Evolutionary conservation across 2,329 filamentous ascomycete genomes (phyloP), one percentile per base, ranked within the genome.

Genomic region (Fusarium miscanthi): DNA sequence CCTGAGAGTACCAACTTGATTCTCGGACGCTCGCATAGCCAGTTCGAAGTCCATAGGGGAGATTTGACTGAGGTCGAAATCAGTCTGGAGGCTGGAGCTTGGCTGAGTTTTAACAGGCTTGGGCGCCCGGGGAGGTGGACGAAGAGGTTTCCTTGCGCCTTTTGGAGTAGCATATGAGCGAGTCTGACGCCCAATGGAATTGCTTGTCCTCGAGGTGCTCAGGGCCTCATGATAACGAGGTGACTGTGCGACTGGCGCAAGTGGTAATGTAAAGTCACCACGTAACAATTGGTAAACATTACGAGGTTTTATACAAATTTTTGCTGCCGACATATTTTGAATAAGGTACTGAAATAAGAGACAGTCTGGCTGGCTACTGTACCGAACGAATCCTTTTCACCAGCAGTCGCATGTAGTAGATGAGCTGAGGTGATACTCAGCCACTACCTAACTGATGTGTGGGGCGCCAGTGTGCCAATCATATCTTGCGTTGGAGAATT

Each of bases 31-130:
- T 33, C 51, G 54, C 13, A 80, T 64, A 31, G 73, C 63, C 9
- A 30, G 31, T 38, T 74, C 70, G 25, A 81, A 77, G 11, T 63
- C 59, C n/a, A 59, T 41, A 5, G 63, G 41, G 12, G 78, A 73
- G 51, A 81, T 74, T 25, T 64, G 48, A 16, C 71, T 65, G 8
- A 80, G 54, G 16, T 62, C 74, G 63, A 77, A 76, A 23, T 35
- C 58, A 23, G 30, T 25, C 37, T 35, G 53, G 16, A n/a, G 16
- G 40, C 41, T 57, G 19, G 53, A 23, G 42, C 75, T 67, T 16
- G 71, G 37, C 16, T 43, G 25, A 4, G 72, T 31, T 8, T 35
- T 46, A 25, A 46, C 41, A 21, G 35, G 19, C 33, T 46, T 69
- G 25, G 74, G 71, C 13, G 70, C 66, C n/a, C 59, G 33, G 31